These are phyloP conservation scores for Brasenia schreberi DNA, from an alignment of 164 flowering plant species.

Conservation along the genomic window DNA sequence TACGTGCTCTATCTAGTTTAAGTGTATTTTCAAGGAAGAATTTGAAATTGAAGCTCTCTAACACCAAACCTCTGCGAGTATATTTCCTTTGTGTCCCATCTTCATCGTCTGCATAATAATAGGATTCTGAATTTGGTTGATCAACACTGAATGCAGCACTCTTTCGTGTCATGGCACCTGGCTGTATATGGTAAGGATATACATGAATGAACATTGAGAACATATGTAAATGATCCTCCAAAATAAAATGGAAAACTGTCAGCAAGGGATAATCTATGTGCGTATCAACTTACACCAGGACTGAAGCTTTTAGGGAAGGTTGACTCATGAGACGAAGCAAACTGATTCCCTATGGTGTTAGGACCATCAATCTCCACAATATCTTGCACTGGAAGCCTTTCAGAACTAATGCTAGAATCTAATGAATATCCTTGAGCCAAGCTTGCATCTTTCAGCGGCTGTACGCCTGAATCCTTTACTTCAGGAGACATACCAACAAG, in stretches of 20 bases:
- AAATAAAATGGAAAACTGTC: neutral
- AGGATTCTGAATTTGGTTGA: conserved; percentile 75
- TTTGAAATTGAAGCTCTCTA: neutral
- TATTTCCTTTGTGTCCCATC: conserved; percentile 78
- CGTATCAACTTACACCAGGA: conserved; percentile 56
- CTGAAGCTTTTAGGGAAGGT: conserved; percentile 43
- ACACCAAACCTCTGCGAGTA: conserved; percentile 53
- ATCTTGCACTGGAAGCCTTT: conserved; percentile 33
- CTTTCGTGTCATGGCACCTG: conserved; percentile 80
- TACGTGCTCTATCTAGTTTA: too few species aligned
- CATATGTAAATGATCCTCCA: neutral
- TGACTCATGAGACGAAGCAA: conserved; percentile 21
- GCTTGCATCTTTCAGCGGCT: conserved; percentile 17
- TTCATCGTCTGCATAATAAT: conserved; percentile 94
- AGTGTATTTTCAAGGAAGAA: neutral
- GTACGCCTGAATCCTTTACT: conserved; percentile 14
- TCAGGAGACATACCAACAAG: conserved; percentile 28
- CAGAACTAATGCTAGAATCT: conserved; percentile 22
- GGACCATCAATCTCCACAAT: conserved; percentile 69
- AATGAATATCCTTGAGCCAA: conserved; percentile 18
- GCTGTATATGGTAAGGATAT: conserved; percentile 27
- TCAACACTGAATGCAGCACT: conserved; percentile 40
- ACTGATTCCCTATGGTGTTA: conserved; percentile 30
- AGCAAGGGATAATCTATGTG: neutral
- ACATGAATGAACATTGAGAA: neutral